A percentile compares a stretch with the other conserved stretches of the same genome.
These are phyloP conservation scores for Ustulina deusta DNA, from an alignment of 2,329 filamentous ascomycete genomes.

Conservation along the genomic window DNA sequence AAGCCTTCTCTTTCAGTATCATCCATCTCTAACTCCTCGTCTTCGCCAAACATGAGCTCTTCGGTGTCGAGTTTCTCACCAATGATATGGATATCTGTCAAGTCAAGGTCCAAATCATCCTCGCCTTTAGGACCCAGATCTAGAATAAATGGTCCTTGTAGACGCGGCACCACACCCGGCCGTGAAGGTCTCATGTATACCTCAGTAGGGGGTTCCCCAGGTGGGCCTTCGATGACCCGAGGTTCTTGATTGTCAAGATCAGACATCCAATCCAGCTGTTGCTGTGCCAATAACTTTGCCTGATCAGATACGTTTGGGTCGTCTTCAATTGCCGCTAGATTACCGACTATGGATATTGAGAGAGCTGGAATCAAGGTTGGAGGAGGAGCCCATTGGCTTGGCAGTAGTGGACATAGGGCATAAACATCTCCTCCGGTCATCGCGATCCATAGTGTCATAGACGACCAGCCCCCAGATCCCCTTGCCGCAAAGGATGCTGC, in stretches of 20 bases:
- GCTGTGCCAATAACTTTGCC: constrained; percentile 69
- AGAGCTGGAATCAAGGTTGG: constrained; percentile 83
- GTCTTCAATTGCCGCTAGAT: constrained; percentile 72
- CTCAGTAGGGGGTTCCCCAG: constrained; percentile 64
- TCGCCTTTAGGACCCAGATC: constrained; percentile 65
- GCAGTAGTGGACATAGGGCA: constrained; percentile 89
- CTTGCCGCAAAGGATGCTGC: constrained; percentile 81
- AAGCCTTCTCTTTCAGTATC: constrained; percentile 69
- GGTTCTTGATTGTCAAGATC: constrained; percentile 74
- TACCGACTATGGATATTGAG: constrained; percentile 84
- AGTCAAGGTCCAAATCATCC: constrained; percentile 66
- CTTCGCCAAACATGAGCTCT: constrained; percentile 73
- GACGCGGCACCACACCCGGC: constrained; percentile 68
- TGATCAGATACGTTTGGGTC: constrained; percentile 65
- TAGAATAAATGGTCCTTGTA: constrained; percentile 73
- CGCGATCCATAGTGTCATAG: constrained; percentile 97
- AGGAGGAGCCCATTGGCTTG: constrained; percentile 84
- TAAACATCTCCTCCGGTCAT: constrained; percentile 96
- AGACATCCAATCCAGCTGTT: constrained; percentile 76
- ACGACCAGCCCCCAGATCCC: constrained; percentile 85
- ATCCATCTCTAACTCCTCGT: constrained; percentile 70
- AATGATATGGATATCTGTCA: constrained; percentile 73
- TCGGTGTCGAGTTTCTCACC: constrained; percentile 71
- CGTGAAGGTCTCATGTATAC: constrained; percentile 68
- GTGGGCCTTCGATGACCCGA: constrained; percentile 61